phyloP scores from a whole-genome alignment of 2,329 filamentous ascomycete species.

The Kalmusia sp. region DNA sequence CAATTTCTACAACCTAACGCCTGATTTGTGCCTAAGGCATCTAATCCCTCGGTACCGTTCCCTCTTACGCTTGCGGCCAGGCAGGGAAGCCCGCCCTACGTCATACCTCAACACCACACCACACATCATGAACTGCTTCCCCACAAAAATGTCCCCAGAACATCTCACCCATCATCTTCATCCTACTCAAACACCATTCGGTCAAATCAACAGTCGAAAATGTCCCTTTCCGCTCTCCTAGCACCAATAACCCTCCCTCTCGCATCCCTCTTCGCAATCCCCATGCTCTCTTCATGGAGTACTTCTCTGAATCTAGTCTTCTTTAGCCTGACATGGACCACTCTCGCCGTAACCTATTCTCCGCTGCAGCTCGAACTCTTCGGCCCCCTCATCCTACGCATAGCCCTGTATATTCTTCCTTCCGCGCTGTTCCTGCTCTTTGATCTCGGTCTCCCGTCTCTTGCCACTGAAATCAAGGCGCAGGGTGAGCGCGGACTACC shows the following conservation, averaged over 20 bases:
- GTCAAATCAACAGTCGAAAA: slow-evolving; percentile 14
- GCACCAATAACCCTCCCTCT: slow-evolving; percentile 49
- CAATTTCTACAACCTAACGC: background rate
- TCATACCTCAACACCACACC: slow-evolving; percentile 8
- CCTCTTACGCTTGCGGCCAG: background rate
- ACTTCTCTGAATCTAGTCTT: slow-evolving; percentile 86
- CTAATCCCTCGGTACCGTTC: background rate
- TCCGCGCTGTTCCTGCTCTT: slow-evolving; percentile 76
- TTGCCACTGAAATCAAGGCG: slow-evolving; percentile 73
- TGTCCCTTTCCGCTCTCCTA: slow-evolving; percentile 40
- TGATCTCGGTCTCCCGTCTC: slow-evolving; percentile 72
- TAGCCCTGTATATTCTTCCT: slow-evolving; percentile 75
- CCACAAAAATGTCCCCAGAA: background rate
- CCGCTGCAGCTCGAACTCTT: slow-evolving; percentile 78
- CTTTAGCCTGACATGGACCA: slow-evolving; percentile 91
- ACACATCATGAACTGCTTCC: background rate
- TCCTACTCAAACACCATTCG: no score
- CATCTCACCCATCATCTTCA: background rate
- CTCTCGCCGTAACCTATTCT: slow-evolving; percentile 78
- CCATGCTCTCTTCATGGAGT: slow-evolving; percentile 75
- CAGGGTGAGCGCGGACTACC: slow-evolving; percentile 63
- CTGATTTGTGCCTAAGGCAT: background rate
- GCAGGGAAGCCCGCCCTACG: slow-evolving; percentile 3
- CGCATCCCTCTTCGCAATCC: slow-evolving; percentile 72
- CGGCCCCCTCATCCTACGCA: slow-evolving; percentile 71